Evolutionary conservation across 805 yeast genomes (phyloP), one percentile per base, ranked within the genome.

Genomic region (Candida pseudofarinosa): DNA sequence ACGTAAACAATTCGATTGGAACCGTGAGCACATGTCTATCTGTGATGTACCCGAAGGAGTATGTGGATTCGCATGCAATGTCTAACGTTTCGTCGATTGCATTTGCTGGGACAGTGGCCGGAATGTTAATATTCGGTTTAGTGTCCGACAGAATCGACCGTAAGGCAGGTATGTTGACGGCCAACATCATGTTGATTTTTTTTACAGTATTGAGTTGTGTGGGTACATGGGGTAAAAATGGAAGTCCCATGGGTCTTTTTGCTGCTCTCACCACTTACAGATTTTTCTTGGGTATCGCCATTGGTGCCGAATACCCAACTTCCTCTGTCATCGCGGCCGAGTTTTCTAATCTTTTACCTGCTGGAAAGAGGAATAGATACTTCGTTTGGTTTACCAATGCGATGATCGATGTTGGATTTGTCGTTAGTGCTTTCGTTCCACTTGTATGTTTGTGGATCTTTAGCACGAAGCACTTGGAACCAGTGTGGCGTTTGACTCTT

Each of bases 241-340:
- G 83, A 37, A 67, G 80, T 30, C 76, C 87, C 3, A 71, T 76
- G 39, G 96, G 97, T 33, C 76, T 90, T 71, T 79, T 91, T 48
- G 83, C 88, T 13, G 91, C 93, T 16, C 66, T 90, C 42, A 87
- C 95, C 6, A 84, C 83, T 7, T 88, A 84, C 62, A 77, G 98
- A 63, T 87, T 87, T 63, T 83, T 90, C 65, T 68, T 90, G 40
- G 98, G 98, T 66, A 71, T 88, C 50, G 95, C 90, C 55, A 86
- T 91, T 53, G 98, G 98, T 54, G 90, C 95, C 39, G 98, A 90
- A 66, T 90, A 90, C 59, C 96, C 97, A 37, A 84, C 95, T 12
- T 90, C 96, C 36, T 84, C 96, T 6, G 91, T 90, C 15, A 95
- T 95, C 31, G 88, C 95, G 52, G 89, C 97, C 20, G 97, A 90